Evolutionary conservation across 495 filamentous ascomycete species (phyloP).

Genomic region (Filosporella fistucella): DNA sequence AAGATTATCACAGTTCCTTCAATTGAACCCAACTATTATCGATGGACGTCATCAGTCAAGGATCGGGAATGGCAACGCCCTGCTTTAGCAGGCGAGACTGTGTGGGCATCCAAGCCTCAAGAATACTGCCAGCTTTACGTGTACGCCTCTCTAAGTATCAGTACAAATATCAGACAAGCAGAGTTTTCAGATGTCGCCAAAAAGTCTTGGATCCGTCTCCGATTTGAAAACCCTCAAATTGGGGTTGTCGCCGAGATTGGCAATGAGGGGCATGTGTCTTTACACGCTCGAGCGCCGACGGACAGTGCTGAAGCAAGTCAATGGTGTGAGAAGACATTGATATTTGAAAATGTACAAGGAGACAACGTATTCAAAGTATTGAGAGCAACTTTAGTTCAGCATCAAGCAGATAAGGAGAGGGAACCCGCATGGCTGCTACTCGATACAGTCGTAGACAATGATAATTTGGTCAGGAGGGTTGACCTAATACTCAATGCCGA

Average conservation of each 20-base stretch:
- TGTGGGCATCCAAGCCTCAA: conserved; percentile 9
- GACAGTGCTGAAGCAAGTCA: background rate
- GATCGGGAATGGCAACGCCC: conserved; percentile 10
- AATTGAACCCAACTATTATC: too few species aligned
- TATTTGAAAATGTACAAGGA: background rate
- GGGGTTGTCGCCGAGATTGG: background rate
- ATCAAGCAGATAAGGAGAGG: background rate
- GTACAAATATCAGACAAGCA: background rate
- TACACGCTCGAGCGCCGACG: conserved; percentile 3
- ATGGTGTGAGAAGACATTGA: background rate
- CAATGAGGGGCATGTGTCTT: conserved; percentile 1
- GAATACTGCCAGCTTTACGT: conserved; percentile 6
- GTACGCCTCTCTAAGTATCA: background rate
- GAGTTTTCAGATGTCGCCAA: background rate
- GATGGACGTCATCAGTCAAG: too few species aligned
- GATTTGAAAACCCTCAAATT: conserved; percentile 13
- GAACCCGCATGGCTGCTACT: conserved; percentile 1
- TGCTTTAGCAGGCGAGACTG: background rate
- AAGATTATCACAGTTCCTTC: too few species aligned
- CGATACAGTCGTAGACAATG: background rate
- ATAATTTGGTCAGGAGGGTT: background rate
- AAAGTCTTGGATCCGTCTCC: conserved; percentile 1
- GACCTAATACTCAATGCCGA: conserved; percentile 12
- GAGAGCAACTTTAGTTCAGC: background rate
- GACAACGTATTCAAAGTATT: background rate